phyloP scores from a whole-genome alignment of 2,329 filamentous ascomycete species.

The Penicillium sp. region DNA sequence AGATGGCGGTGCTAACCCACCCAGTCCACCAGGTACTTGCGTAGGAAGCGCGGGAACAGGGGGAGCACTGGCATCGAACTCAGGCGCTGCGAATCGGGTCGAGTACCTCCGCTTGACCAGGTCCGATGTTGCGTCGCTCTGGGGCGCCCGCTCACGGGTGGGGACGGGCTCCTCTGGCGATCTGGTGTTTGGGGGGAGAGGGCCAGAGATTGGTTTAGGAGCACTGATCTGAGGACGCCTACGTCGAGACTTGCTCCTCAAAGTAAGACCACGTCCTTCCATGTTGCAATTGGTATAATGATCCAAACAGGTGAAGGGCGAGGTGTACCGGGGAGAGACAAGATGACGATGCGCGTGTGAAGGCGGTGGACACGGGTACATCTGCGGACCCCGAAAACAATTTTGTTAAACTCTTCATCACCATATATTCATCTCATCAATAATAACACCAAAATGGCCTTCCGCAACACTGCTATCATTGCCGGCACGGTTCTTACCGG shows the following conservation, averaged over 20 bases:
- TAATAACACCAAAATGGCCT: constrained; percentile 5
- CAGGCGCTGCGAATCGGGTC: constrained; percentile 76
- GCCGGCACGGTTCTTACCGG: constrained; percentile 61
- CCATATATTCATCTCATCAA: not conserved
- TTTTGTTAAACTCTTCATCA: constrained; percentile 10
- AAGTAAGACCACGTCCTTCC: constrained; percentile 61
- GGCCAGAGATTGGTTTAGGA: constrained; percentile 56
- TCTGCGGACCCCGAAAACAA: constrained; percentile 7
- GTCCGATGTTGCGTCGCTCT: constrained; percentile 65
- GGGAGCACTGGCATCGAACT: constrained; percentile 67
- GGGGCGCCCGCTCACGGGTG: constrained; percentile 45
- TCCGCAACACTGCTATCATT: constrained; percentile 54
- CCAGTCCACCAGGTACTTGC: constrained; percentile 60
- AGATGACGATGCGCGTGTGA: not conserved
- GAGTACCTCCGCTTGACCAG: constrained; percentile 94
- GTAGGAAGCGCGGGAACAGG: constrained; percentile 69
- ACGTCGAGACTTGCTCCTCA: constrained; percentile 62
- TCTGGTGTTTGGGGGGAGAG: constrained; percentile 40
- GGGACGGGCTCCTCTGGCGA: constrained; percentile 36
- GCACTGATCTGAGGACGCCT: constrained; percentile 60
- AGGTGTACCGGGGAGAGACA: not conserved
- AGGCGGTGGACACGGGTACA: constrained; percentile 2
- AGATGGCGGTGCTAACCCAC: constrained; percentile 46
- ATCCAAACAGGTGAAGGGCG: constrained; percentile 9
- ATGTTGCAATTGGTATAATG: constrained; percentile 31